Conservation (phyloP, 257 asterid species). For the Solanum piurae region DNA sequence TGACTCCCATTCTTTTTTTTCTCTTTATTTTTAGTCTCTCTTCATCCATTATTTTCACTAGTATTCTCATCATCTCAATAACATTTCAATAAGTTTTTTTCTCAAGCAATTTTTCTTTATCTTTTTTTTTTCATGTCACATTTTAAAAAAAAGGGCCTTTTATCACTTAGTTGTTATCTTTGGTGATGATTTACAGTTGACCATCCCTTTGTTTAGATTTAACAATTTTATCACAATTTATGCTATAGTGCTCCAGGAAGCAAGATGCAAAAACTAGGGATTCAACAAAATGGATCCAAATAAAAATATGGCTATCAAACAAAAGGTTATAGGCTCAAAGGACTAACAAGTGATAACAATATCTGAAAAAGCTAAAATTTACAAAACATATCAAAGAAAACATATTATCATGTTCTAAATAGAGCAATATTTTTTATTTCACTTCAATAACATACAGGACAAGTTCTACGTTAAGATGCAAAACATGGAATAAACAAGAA, state of each 20-base stretch:
- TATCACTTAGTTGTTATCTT: not conserved
- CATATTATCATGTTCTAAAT: not conserved
- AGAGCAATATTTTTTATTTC: too few relatives aligned
- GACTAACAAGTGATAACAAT: not conserved
- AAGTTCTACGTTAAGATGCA: too few relatives aligned
- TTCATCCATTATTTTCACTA: not conserved
- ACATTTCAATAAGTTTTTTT: not conserved
- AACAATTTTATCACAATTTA: not conserved
- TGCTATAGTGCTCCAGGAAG: not conserved
- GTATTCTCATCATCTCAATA: not conserved
- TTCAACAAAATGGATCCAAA: too few relatives aligned
- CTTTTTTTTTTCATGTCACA: not conserved
- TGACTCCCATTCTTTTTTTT: not conserved
- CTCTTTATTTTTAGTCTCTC: not conserved
- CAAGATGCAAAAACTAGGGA: not conserved
- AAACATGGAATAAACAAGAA: not conserved
- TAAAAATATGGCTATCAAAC: not conserved
- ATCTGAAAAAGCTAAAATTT: not conserved
- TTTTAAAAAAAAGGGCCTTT: not conserved
- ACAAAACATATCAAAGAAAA: not conserved
- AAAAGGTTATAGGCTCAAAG: not conserved
- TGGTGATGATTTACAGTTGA: not conserved
- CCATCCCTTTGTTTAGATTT: not conserved
- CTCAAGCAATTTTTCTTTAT: not conserved
- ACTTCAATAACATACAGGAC: not conserved